phyloP scores from a whole-genome alignment of 345 rosid genomes.

The Citrus medica region DNA sequence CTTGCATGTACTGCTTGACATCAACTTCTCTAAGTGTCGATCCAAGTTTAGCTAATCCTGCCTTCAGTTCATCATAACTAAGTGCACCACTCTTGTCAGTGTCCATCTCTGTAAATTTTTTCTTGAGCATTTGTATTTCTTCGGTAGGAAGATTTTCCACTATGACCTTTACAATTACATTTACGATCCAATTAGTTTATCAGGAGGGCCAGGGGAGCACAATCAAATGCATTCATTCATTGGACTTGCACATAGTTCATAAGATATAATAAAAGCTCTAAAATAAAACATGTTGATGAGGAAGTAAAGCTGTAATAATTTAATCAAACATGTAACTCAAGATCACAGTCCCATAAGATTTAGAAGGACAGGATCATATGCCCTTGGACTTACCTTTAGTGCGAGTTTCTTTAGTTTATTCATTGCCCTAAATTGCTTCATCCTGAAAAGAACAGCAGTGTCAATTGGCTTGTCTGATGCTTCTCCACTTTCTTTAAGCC shows the following conservation, averaged over 20 bases:
- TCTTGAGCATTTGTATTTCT: slow-evolving; percentile 76
- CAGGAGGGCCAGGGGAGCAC: not conserved
- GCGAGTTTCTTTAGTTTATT: slow-evolving; percentile 94
- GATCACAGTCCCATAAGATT: no score
- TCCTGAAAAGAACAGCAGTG: slow-evolving; percentile 83
- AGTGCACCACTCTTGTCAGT: slow-evolving; percentile 83
- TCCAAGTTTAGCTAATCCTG: slow-evolving; percentile 71
- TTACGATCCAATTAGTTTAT: not conserved
- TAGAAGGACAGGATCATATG: not conserved
- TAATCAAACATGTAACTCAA: no score
- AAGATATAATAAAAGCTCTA: not conserved
- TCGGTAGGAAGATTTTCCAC: slow-evolving; percentile 75
- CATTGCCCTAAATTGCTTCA: slow-evolving; percentile 96
- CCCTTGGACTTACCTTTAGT: slow-evolving; percentile 47
- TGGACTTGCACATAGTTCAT: not conserved
- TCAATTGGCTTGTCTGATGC: slow-evolving; percentile 92
- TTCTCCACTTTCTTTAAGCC: slow-evolving; percentile 67
- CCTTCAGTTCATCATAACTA: slow-evolving; percentile 73
- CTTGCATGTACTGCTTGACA: slow-evolving; percentile 84
- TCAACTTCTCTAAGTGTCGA: slow-evolving; percentile 75
- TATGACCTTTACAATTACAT: slow-evolving; percentile 51
- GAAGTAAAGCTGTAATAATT: no score
- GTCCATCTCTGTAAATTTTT: slow-evolving; percentile 74
- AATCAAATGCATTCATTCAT: not conserved
- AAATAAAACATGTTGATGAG: not conserved